A percentile compares a stretch with the other conserved stretches of the same genome.
Conservation (phyloP, 2,329 filamentous ascomycete genomes). For the Nemania sp. region DNA sequence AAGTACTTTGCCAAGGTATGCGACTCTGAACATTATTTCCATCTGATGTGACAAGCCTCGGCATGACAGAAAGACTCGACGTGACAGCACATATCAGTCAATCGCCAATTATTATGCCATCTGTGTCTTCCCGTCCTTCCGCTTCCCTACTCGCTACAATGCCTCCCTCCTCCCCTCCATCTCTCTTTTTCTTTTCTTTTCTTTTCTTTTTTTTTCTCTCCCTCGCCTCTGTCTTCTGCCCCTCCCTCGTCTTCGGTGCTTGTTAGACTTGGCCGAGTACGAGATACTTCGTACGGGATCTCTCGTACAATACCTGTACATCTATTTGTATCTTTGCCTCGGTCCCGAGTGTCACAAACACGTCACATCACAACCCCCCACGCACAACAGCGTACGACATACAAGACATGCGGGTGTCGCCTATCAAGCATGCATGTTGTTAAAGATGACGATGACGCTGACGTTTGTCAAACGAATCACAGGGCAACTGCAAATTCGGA, state of each 20-base stretch:
- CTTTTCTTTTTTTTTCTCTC: too few species aligned
- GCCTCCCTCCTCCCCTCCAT: too few species aligned
- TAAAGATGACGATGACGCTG: constrained; percentile 23
- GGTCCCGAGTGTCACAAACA: not conserved
- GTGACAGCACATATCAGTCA: too few species aligned
- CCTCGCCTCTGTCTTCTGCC: too few species aligned
- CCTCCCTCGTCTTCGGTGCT: too few species aligned
- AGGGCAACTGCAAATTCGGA: constrained; percentile 99
- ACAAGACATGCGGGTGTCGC: not conserved
- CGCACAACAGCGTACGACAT: not conserved
- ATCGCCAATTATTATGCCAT: too few species aligned
- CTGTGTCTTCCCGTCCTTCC: too few species aligned
- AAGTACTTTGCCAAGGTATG: constrained; percentile 98
- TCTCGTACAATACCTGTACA: not conserved
- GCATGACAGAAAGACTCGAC: too few species aligned
- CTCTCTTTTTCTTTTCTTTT: too few species aligned
- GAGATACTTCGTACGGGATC: not conserved
- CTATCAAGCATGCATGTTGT: not conserved
- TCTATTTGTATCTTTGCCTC: not conserved
- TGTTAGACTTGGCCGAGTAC: too few species aligned
- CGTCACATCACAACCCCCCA: too few species aligned
- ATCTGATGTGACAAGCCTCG: not conserved
- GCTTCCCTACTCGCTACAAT: too few species aligned
- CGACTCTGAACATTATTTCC: constrained; percentile 12
- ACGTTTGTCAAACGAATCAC: constrained; percentile 35